Evolutionary conservation across 306 rosid species (phyloP).

Genomic region (Acacia melanoxylon): DNA sequence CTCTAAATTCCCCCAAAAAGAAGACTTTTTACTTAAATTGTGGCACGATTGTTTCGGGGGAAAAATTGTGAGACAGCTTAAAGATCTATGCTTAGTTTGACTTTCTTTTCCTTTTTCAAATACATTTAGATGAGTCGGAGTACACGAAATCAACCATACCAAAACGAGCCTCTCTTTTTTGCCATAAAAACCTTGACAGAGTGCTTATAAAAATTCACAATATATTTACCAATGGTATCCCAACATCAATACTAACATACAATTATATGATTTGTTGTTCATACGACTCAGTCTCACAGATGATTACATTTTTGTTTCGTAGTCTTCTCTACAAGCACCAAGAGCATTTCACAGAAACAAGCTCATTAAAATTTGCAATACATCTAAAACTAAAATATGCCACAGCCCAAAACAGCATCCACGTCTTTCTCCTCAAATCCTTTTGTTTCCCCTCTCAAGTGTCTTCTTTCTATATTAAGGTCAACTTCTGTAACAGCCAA

Average conservation of each 20-base stretch:
- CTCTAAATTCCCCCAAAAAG: not conserved
- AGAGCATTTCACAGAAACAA: not conserved
- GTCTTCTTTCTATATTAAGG: conserved; percentile 4
- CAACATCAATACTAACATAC: not conserved
- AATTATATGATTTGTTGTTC: no score
- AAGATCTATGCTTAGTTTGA: not conserved
- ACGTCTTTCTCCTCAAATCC: not conserved
- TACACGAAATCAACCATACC: not conserved
- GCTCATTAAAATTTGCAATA: not conserved
- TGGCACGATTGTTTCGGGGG: not conserved
- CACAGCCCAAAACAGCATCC: not conserved
- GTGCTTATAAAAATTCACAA: not conserved
- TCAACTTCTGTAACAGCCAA: not conserved
- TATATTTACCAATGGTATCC: no score
- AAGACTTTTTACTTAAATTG: not conserved
- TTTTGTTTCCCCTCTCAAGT: not conserved
- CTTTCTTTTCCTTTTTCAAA: not conserved
- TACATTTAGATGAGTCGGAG: not conserved
- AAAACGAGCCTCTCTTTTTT: no score
- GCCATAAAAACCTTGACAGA: not conserved
- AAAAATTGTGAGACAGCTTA: not conserved
- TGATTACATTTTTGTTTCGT: not conserved
- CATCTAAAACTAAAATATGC: not conserved
- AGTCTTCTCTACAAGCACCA: not conserved
- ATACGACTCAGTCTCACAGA: no score